These are phyloP conservation scores for Xanthoconium stramineum DNA, from an alignment of 768 basidiomycete species.

Conservation along the genomic window DNA sequence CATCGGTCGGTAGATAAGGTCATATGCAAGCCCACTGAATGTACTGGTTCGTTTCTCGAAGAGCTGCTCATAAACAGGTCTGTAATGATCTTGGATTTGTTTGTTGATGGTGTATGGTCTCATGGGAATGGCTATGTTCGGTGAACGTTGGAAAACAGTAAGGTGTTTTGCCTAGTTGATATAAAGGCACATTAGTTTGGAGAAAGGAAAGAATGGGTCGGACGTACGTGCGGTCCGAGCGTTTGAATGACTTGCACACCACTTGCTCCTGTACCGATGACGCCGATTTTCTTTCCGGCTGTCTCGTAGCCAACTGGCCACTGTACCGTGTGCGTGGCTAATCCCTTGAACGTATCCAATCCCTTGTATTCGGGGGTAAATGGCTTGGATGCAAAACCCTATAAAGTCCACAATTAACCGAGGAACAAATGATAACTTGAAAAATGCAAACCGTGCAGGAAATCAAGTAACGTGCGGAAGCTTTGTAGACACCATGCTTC, in stretches of 20 bases:
- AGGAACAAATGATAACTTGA: neutral
- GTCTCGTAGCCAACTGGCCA: slow-evolving; percentile 8
- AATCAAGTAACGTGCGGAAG: slow-evolving; percentile 3
- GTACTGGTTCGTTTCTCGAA: slow-evolving; percentile 3
- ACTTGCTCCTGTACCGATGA: slow-evolving; percentile 9
- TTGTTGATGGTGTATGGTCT: slow-evolving; percentile 1
- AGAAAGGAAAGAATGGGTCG: neutral
- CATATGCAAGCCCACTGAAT: neutral
- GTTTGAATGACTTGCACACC: slow-evolving; percentile 6
- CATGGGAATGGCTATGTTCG: slow-evolving; percentile 10
- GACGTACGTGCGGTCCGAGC: slow-evolving; percentile 4
- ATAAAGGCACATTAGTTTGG: neutral
- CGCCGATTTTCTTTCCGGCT: slow-evolving; percentile 9
- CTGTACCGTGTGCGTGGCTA: neutral
- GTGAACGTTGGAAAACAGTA: slow-evolving; percentile 11
- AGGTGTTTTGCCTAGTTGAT: slow-evolving; percentile 2
- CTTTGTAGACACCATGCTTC: slow-evolving; percentile 2
- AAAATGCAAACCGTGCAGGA: slow-evolving; percentile 1
- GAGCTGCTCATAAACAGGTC: slow-evolving; percentile 3
- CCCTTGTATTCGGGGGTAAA: slow-evolving; percentile 4
- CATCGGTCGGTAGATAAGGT: slow-evolving; percentile 11
- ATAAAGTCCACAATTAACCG: neutral
- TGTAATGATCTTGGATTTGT: slow-evolving; percentile 9
- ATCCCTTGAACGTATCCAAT: slow-evolving; percentile 4
- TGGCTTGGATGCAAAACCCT: slow-evolving; percentile 8